Evolutionary conservation across 768 basidiomycete species (phyloP).

Genomic region (Suillus sp.): DNA sequence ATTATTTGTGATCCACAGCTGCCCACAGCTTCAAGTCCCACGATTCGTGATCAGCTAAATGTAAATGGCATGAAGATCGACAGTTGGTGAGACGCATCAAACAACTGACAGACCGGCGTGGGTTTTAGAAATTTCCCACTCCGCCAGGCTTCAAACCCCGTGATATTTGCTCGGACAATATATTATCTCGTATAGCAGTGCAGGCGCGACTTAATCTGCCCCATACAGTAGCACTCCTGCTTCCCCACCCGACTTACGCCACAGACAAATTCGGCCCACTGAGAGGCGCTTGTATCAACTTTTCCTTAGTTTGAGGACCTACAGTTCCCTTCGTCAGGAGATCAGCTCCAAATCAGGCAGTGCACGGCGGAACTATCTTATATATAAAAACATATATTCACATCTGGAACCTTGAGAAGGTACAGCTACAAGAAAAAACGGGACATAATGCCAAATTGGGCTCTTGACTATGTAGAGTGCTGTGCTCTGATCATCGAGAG

Average conservation of each 20-base stretch:
- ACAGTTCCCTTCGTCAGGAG: not conserved
- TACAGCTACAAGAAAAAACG: not conserved
- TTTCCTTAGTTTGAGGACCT: not conserved
- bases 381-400: not conserved
- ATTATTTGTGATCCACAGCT: not conserved
- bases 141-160: not conserved
- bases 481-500: constrained; percentile 62
- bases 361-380: not conserved
- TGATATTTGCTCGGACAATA: not conserved
- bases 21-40: not conserved
- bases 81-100: not conserved
- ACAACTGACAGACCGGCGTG: too few relatives aligned
- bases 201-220: not conserved
- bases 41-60: not conserved
- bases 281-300: too few relatives aligned
- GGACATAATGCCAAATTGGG: not conserved
- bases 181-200: too few relatives aligned
- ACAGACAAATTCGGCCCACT: not conserved
- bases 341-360: not conserved
- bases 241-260: not conserved
- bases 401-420: not conserved
- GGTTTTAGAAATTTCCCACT: not conserved
- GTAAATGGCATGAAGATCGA: not conserved
- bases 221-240: not conserved
- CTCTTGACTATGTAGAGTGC: constrained; percentile 1